Percentiles rank a stretch among this genome's conserved stretches.
Evolutionary conservation across 2,329 filamentous ascomycete genomes (phyloP).

Genomic region (Pseudogymnoascus sp.): DNA sequence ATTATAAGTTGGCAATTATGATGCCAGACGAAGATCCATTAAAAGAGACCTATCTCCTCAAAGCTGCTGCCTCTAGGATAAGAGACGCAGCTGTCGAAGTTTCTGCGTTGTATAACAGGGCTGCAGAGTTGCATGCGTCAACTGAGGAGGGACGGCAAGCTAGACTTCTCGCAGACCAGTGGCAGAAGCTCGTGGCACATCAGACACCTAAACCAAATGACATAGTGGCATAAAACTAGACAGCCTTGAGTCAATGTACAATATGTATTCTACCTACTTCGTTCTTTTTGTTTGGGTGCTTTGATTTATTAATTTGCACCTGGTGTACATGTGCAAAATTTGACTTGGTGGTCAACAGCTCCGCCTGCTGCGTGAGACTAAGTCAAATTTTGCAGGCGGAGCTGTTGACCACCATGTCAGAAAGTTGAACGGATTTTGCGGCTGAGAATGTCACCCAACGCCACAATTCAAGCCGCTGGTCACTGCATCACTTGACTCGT

Average conservation of each 20-base stretch:
- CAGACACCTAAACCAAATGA: background rate
- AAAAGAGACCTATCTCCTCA: constrained; percentile 22
- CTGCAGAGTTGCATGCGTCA: background rate
- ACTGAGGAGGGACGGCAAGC: background rate
- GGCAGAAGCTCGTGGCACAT: background rate
- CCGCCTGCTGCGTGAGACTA: too few species aligned
- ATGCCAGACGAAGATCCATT: constrained; percentile 11
- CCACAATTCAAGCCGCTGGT: background rate
- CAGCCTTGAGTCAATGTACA: background rate
- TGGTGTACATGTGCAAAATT: background rate
- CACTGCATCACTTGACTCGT: background rate
- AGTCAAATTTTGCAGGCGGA: too few species aligned
- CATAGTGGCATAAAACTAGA: background rate
- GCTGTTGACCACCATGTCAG: background rate
- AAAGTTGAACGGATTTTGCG: background rate
- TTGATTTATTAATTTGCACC: background rate
- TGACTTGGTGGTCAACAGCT: background rate
- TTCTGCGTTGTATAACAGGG: background rate
- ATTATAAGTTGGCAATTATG: constrained; percentile 25
- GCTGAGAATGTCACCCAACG: background rate
- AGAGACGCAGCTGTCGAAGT: constrained; percentile 18
- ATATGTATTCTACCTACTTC: background rate
- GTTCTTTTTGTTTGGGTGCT: background rate
- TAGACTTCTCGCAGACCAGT: background rate
- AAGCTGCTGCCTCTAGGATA: constrained; percentile 26